Evolutionary conservation across 768 basidiomycete genomes (phyloP).

Genomic region (Vararia minispora): DNA sequence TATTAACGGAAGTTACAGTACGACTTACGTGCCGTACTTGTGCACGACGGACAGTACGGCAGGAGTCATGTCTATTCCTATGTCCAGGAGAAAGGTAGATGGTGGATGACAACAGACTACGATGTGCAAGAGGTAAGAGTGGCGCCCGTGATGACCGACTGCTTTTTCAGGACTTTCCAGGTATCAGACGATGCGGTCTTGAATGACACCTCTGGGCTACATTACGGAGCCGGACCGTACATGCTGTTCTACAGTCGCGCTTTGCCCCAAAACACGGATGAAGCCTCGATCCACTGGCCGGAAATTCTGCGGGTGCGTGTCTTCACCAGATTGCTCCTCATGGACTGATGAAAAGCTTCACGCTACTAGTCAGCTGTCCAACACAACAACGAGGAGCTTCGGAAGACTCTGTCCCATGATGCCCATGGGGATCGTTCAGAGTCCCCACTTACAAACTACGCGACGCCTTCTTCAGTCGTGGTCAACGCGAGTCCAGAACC

Average conservation of each 20-base stretch:
- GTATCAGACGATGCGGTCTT: slow-evolving; percentile 62
- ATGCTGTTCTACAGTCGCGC: slow-evolving; percentile 55
- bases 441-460: slow-evolving; percentile 16
- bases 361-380: slow-evolving; percentile 23
- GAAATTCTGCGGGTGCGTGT: slow-evolving; percentile 20
- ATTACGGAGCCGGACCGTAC: slow-evolving; percentile 70
- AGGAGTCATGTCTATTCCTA: slow-evolving; percentile 74
- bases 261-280: slow-evolving; percentile 17
- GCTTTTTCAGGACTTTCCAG: slow-evolving; percentile 24
- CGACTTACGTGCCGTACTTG: slow-evolving; percentile 66
- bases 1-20: slow-evolving; percentile 35
- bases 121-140: slow-evolving; percentile 47
- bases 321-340: slow-evolving; percentile 6
- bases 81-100: slow-evolving; percentile 50
- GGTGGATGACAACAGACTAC: slow-evolving; percentile 79
- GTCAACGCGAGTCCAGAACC: no score
- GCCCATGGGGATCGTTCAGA: slow-evolving; percentile 16
- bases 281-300: slow-evolving; percentile 19
- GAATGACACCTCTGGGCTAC: slow-evolving; percentile 58
- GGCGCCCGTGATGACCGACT: background rate
- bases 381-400: slow-evolving; percentile 26
- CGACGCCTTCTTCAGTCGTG: no score
- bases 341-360: background rate
- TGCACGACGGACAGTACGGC: slow-evolving; percentile 71
- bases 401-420: slow-evolving; percentile 21